Conservation (phyloP, 2,329 filamentous ascomycete genomes). For the Fusarium penzigii region DNA sequence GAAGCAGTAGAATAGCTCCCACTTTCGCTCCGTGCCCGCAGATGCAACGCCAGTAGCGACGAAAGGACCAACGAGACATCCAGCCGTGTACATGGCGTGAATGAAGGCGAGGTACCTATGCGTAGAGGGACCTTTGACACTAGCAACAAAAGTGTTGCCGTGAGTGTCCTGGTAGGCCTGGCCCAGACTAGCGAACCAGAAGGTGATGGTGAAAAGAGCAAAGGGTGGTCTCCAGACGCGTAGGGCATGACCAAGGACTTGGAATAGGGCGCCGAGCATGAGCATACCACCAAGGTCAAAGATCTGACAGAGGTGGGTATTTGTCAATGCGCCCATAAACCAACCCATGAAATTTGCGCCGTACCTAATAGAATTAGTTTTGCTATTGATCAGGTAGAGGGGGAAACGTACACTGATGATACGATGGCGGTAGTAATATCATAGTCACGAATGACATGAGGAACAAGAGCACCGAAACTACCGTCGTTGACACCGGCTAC, state of each 20-base stretch:
- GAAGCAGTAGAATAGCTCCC: slow-evolving; percentile 59
- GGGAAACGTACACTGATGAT: slow-evolving; percentile 47
- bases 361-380: slow-evolving; percentile 39
- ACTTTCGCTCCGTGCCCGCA: slow-evolving; percentile 36
- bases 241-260: slow-evolving; percentile 55
- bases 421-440: slow-evolving; percentile 51
- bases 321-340: slow-evolving; percentile 58
- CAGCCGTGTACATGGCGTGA: slow-evolving; percentile 62
- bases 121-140: slow-evolving; percentile 41
- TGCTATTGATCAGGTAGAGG: not conserved
- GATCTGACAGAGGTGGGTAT: slow-evolving; percentile 52
- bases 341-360: slow-evolving; percentile 60
- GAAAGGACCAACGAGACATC: slow-evolving; percentile 59
- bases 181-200: slow-evolving; percentile 58
- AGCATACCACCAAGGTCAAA: slow-evolving; percentile 60
- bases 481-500: slow-evolving; percentile 65
- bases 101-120: slow-evolving; percentile 65
- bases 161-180: slow-evolving; percentile 66
- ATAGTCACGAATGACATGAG: slow-evolving; percentile 60
- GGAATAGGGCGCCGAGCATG: slow-evolving; percentile 54
- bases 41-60: slow-evolving; percentile 53
- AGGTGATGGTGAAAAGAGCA: slow-evolving; percentile 56
- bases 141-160: slow-evolving; percentile 61
- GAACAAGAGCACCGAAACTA: slow-evolving; percentile 60
- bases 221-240: slow-evolving; percentile 60